These are phyloP conservation scores for Camellia granthamiana DNA, from an alignment of 148 eudicot species.

Conservation along the genomic window DNA sequence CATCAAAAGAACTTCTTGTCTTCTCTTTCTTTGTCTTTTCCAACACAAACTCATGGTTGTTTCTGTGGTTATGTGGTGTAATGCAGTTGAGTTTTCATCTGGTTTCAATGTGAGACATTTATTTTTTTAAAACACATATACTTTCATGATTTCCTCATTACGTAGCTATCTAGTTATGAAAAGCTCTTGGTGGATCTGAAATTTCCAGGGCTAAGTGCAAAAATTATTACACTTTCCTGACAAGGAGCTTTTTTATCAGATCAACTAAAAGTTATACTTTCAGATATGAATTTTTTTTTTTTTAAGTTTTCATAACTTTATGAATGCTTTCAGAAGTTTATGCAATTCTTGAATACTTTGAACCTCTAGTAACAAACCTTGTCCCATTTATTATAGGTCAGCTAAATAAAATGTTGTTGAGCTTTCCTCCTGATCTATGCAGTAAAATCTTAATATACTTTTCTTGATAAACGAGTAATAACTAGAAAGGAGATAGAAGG, in stretches of 20 bases:
- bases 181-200: neutral
- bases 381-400: neutral
- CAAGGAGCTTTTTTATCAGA: neutral
- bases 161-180: neutral
- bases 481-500: neutral
- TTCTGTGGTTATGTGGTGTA: neutral
- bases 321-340: neutral
- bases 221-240: neutral
- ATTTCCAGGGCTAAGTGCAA: neutral
- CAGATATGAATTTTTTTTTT: neutral
- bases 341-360: neutral
- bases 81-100: neutral
- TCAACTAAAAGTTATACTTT: neutral
- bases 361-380: neutral
- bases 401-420: too few species aligned
- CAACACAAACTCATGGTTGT: neutral
- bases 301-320: neutral
- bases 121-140: neutral
- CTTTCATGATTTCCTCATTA: neutral
- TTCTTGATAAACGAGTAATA: neutral
- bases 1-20: neutral
- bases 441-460: neutral
- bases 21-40: constrained; percentile 1
- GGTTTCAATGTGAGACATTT: neutral
- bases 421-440: neutral